phyloP scores from a whole-genome alignment of 2,329 filamentous ascomycete species.

The Torrubiella hemipterigena region DNA sequence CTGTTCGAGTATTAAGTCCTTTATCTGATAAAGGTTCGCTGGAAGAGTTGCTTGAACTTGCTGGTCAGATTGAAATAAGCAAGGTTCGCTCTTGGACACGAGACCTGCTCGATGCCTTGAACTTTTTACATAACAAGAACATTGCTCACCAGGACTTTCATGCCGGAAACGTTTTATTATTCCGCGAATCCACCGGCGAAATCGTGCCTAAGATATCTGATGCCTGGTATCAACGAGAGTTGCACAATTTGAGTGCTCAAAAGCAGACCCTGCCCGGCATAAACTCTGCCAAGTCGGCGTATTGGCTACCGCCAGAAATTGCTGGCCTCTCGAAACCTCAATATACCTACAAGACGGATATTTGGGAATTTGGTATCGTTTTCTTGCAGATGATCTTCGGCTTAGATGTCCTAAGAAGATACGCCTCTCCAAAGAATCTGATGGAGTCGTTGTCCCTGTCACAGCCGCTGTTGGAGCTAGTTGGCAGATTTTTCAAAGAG shows the following conservation, averaged over 20 bases:
- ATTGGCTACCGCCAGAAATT: constrained; percentile 76
- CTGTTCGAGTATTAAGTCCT: constrained; percentile 62
- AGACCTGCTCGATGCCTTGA: constrained; percentile 77
- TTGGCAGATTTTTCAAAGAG: constrained; percentile 72
- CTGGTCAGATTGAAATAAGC: constrained; percentile 59
- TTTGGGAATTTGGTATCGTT: constrained; percentile 90
- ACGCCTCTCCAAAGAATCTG: constrained; percentile 65
- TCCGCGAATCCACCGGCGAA: constrained; percentile 55
- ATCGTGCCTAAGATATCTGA: constrained; percentile 66
- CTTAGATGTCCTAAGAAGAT: constrained; percentile 60
- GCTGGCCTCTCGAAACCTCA: constrained; percentile 47
- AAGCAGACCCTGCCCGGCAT: constrained; percentile 40
- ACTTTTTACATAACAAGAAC: constrained; percentile 75
- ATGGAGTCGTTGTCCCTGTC: constrained; percentile 63
- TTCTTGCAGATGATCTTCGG: constrained; percentile 94
- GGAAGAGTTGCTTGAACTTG: constrained; percentile 68
- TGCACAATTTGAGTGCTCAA: constrained; percentile 47
- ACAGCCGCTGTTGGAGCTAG: constrained; percentile 63
- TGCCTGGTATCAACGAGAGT: constrained; percentile 55
- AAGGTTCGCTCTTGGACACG: constrained; percentile 84
- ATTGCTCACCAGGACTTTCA: constrained; percentile 78
- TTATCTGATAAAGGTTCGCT: constrained; percentile 74
- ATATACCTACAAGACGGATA: constrained; percentile 69
- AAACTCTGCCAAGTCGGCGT: constrained; percentile 58
- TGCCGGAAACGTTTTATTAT: constrained; percentile 66